phyloP scores from a whole-genome alignment of 495 filamentous ascomycete genomes.

The Aspergillus sclerotioniger region DNA sequence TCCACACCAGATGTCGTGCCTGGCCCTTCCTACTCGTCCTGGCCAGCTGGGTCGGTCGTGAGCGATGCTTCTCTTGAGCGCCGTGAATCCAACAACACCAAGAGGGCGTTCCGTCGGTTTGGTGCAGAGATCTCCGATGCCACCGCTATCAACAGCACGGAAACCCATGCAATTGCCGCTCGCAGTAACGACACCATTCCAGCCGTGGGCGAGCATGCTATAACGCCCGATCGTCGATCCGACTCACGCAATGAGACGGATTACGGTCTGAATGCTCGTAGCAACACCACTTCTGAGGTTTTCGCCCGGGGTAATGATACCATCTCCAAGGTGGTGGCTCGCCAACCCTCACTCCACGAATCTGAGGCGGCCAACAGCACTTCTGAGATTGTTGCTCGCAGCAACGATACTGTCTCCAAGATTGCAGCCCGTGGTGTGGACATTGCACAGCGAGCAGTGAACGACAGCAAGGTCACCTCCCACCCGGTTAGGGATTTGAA shows the following conservation, averaged over 20 bases:
- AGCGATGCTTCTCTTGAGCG: not conserved
- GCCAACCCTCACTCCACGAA: not conserved
- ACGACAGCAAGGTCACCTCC: not conserved
- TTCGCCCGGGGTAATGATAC: not conserved
- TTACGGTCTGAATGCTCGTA: not conserved
- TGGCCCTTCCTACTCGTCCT: not conserved
- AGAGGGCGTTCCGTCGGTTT: slow-evolving; percentile 1
- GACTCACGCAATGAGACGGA: not conserved
- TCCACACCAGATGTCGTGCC: slow-evolving; percentile 11
- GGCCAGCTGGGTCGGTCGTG: not conserved
- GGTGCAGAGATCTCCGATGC: not conserved
- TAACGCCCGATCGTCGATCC: not conserved
- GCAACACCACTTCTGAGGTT: slow-evolving; percentile 1
- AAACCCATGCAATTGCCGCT: not conserved
- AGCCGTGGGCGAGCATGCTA: not conserved
- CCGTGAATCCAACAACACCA: slow-evolving; percentile 5
- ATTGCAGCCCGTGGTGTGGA: not conserved
- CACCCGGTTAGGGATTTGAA: no score
- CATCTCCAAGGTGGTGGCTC: not conserved
- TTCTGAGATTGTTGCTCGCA: not conserved
- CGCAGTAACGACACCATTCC: slow-evolving; percentile 2
- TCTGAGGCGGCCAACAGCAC: not conserved
- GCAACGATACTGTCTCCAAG: not conserved
- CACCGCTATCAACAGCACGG: slow-evolving; percentile 7
- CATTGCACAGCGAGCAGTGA: not conserved